Evolutionary conservation across 192 early-diverging fungal genomes (phyloP).

Genomic region (Backusella parvicylindrica): DNA sequence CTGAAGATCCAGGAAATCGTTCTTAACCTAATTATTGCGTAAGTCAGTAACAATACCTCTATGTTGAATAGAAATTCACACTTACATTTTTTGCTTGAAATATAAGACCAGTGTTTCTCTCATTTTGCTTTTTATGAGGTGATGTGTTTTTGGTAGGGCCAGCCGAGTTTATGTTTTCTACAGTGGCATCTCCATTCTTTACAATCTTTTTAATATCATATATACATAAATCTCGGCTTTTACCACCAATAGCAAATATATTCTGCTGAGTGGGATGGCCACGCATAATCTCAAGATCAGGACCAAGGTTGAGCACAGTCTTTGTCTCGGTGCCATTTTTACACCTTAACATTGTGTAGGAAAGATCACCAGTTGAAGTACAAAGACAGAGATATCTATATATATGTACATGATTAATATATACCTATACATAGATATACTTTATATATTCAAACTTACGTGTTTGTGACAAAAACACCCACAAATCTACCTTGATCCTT

Average conservation of each 20-base stretch:
- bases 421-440: not conserved
- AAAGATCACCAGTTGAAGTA: slow-evolving; percentile 7
- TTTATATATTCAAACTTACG: slow-evolving; percentile 25
- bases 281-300: slow-evolving; percentile 64
- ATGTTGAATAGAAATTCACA: not conserved
- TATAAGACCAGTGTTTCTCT: slow-evolving; percentile 44
- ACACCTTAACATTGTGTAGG: slow-evolving; percentile 13
- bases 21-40: slow-evolving; percentile 36
- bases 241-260: slow-evolving; percentile 81
- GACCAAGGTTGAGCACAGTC: slow-evolving; percentile 20
- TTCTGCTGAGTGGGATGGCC: slow-evolving; percentile 59
- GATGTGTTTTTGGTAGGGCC: slow-evolving; percentile 17
- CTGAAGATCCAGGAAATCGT: slow-evolving; percentile 77
- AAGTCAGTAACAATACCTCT: not conserved
- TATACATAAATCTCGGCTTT: slow-evolving; percentile 78
- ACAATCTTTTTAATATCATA: slow-evolving; percentile 59
- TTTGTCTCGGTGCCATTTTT: slow-evolving; percentile 12
- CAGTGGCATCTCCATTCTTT: not conserved
- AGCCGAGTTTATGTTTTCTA: not conserved
- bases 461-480: slow-evolving; percentile 44
- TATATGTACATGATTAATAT: not conserved
- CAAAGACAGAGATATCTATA: slow-evolving; percentile 15
- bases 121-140: slow-evolving; percentile 20
- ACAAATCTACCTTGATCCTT: slow-evolving; percentile 43
- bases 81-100: slow-evolving; percentile 82